phyloP scores from a whole-genome alignment of 2,329 filamentous ascomycete genomes.

The Ceratocystis eucalypticola region DNA sequence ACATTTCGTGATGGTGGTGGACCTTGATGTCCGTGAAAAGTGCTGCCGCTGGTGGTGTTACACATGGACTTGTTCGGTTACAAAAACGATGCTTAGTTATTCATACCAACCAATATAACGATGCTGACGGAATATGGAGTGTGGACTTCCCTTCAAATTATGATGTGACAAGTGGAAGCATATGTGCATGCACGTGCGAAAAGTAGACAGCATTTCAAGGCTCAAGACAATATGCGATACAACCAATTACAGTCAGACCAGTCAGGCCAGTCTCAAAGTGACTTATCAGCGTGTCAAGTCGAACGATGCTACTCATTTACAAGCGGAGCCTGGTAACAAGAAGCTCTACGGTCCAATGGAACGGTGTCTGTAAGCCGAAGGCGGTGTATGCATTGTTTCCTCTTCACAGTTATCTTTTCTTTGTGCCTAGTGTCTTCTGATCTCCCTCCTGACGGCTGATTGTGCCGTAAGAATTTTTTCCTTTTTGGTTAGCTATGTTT shows the following conservation, averaged over 20 bases:
- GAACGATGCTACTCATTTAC: not conserved
- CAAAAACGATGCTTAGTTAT: not conserved
- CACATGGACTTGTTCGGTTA: not conserved
- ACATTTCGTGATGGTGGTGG: conserved; percentile 1
- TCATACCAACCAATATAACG: not conserved
- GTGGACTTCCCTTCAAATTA: not conserved
- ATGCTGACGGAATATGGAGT: not conserved
- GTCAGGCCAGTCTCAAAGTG: not conserved
- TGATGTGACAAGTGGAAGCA: not conserved
- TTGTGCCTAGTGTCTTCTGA: not conserved
- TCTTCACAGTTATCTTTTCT: not conserved
- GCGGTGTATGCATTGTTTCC: not conserved
- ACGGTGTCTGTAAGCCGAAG: not conserved
- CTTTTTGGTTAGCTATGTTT: no score
- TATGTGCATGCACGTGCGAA: not conserved
- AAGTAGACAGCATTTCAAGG: not conserved
- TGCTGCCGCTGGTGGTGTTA: not conserved
- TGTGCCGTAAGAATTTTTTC: not conserved
- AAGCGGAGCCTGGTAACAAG: not conserved
- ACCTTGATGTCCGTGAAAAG: not conserved
- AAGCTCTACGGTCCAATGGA: not conserved
- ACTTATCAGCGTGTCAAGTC: not conserved
- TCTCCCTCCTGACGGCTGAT: not conserved
- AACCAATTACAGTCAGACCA: not conserved
- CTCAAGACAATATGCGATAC: not conserved